Evolutionary conservation across 2,329 filamentous ascomycete species (phyloP).

Genomic region (Talaromyces marneffei): DNA sequence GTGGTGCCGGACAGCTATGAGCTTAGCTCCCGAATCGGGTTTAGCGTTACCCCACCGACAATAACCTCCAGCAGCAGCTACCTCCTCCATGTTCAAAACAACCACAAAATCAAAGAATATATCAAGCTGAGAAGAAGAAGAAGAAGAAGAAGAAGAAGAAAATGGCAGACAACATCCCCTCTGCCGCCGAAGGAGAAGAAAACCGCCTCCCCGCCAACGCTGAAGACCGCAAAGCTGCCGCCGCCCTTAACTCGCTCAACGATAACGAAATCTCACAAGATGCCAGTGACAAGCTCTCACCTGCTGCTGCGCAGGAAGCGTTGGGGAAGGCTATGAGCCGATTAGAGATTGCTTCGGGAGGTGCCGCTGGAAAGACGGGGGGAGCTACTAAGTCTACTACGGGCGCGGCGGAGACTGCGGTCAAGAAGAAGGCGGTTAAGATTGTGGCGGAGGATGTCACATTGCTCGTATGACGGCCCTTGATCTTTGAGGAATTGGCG

Average conservation of each 20-base stretch:
- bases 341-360: conserved; percentile 36
- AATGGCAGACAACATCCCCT: conserved; percentile 43
- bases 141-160: neutral
- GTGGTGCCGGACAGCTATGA: neutral
- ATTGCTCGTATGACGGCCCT: conserved; percentile 40
- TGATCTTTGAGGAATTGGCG: too few species aligned
- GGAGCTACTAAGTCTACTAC: conserved; percentile 13
- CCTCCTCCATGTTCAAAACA: neutral
- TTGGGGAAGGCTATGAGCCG: conserved; percentile 46
- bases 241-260: conserved; percentile 44
- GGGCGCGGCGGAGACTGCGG: conserved; percentile 23
- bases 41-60: neutral
- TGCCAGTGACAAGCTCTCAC: conserved; percentile 27
- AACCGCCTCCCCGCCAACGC: conserved; percentile 37
- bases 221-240: conserved; percentile 48
- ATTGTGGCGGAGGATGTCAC: conserved; percentile 42
- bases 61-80: neutral
- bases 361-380: conserved; percentile 20
- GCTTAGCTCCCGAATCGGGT: neutral
- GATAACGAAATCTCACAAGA: conserved; percentile 35
- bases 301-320: conserved; percentile 42
- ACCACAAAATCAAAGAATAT: neutral
- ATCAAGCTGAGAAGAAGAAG: neutral
- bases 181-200: conserved; percentile 33
- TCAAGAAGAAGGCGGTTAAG: conserved; percentile 41